A percentile compares a stretch with the other conserved stretches of the same genome.
Evolutionary conservation across 768 basidiomycete species (phyloP).

Genomic region (Russula foetens): DNA sequence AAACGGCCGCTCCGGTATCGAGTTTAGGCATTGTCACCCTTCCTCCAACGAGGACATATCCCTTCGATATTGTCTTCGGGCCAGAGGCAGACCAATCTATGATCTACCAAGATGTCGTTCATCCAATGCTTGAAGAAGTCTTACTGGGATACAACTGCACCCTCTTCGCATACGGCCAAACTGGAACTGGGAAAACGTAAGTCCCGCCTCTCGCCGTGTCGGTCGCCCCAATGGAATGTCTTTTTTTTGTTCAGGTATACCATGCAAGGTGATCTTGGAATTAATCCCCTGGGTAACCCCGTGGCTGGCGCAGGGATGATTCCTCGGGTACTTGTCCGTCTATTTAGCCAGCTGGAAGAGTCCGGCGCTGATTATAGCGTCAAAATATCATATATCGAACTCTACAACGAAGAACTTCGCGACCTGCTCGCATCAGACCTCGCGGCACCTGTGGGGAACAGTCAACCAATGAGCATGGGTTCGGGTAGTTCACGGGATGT

Average conservation of each 20-base stretch:
- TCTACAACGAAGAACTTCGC: conserved; percentile 97
- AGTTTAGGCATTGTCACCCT: conserved; percentile 66
- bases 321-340: conserved; percentile 83
- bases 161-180: conserved; percentile 96
- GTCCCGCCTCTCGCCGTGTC: conserved; percentile 27
- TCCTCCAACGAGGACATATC: conserved; percentile 80
- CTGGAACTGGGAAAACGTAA: conserved; percentile 97
- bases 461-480: conserved; percentile 74
- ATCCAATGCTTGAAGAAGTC: conserved; percentile 91
- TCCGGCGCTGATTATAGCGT: conserved; percentile 79
- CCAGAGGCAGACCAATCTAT: conserved; percentile 93
- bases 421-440: conserved; percentile 85
- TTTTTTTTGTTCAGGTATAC: conserved; percentile 53
- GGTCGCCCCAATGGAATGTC: neutral
- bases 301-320: conserved; percentile 91
- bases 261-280: conserved; percentile 91
- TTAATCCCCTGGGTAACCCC: conserved; percentile 80
- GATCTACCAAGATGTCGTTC: conserved; percentile 90
- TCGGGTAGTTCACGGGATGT: conserved; percentile 37
- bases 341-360: conserved; percentile 83
- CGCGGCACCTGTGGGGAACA: conserved; percentile 51
- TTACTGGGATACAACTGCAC: conserved; percentile 95
- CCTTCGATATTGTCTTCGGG: conserved; percentile 93
- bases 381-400: conserved; percentile 87
- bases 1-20: conserved; percentile 61